Evolutionary conservation across 225 moss, liverwort and hornwort species (phyloP), one percentile per base, ranked within the genome.

Genomic region (Physcomitrellopsis africana): DNA sequence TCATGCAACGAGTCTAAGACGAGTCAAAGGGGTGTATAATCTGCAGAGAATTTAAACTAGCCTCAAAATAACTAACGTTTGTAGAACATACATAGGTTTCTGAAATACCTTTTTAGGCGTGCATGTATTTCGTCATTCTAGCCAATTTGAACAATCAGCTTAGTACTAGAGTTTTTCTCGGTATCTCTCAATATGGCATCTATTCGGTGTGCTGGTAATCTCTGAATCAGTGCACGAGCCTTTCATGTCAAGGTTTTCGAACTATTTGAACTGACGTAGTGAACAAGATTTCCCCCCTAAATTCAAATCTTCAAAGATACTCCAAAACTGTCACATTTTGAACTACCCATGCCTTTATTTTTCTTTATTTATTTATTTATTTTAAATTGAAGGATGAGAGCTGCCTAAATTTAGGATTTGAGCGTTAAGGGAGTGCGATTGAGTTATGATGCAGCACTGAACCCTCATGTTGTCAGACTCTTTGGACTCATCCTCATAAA

Each of bases 1-100:
- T 53, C 60, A 5, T 27, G 15, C 8, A 15, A 57, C 47, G 8
- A 11, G 23, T 53, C 29, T 11, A 8, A 32, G 48, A 60, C 41
- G 48, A 29, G 13, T 8, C 12, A 24, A 18, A 65, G 29, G 45
- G 18, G 65, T 46, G 13, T 15, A 46, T 27, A 22, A 58, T 73
- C n/a, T 58, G 63, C 49, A 68, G 20, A 45, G 64, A 78, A 11
- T 69, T 17, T 20, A 27, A 56, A 70, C 43, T 70, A 44, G 20
- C 1, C 32, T 37, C 32, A 37, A 37, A 5, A 2, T 37, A 7
- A 5, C 32, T 5, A 37, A 37, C 32, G 7, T 5, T 37, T 37
- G 4, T 37, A 37, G 3, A 37, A 37, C 7, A 37, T 37, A 37
- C 7, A 7, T 37, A 37, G 7, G 32, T 7, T 4, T 37, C 7